Percentiles rank a stretch among this genome's conserved stretches.
These are phyloP conservation scores for Plasmopara halstedii DNA, from an alignment of 352 stramenopile species.

Conservation along the genomic window DNA sequence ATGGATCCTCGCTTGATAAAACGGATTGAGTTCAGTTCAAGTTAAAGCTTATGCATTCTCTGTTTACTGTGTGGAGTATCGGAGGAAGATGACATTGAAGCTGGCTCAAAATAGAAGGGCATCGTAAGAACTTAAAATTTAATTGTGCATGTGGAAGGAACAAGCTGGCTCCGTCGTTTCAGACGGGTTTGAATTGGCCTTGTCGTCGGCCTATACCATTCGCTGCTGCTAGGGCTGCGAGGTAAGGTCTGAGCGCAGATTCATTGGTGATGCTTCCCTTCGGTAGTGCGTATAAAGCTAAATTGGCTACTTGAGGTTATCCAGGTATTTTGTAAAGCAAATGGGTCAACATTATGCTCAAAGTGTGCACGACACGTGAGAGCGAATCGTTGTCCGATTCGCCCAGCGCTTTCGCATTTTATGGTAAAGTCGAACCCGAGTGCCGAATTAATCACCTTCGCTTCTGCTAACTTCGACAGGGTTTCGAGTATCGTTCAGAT, in stretches of 20 bases:
- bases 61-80: neutral
- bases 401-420: conserved; percentile 11
- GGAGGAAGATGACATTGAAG: conserved; percentile 3
- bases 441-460: conserved; percentile 19
- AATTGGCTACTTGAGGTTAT: conserved; percentile 16
- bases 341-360: conserved; percentile 18
- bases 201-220: conserved; percentile 9
- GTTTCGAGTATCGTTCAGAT: conserved; percentile 13
- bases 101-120: neutral
- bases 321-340: conserved; percentile 5
- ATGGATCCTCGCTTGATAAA: neutral
- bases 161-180: conserved; percentile 14
- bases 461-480: conserved; percentile 17
- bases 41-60: neutral
- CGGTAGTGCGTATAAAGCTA: conserved; percentile 7
- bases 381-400: conserved; percentile 9
- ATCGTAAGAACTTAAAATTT: neutral
- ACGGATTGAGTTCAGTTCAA: neutral
- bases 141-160: neutral
- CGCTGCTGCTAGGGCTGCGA: conserved; percentile 15
- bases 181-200: conserved; percentile 5
- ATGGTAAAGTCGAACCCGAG: conserved; percentile 28
- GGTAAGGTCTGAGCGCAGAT: conserved; percentile 20
- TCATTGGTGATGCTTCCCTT: conserved; percentile 7
- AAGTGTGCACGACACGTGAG: conserved; percentile 20